These are phyloP conservation scores for Leonotis leonurus DNA, from an alignment of 257 asterid species.

Conservation along the genomic window DNA sequence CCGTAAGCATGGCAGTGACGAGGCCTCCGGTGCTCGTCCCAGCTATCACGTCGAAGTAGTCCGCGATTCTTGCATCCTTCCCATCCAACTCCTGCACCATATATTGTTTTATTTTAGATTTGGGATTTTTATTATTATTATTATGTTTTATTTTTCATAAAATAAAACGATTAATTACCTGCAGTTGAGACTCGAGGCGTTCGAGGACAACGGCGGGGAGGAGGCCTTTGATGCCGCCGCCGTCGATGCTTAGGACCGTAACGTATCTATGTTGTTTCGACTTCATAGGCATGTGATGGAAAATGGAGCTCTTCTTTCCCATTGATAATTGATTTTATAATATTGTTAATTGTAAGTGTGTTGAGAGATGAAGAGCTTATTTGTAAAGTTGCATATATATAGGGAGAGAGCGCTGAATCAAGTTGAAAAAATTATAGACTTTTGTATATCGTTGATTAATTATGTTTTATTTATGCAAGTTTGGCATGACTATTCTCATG, in stretches of 20 bases:
- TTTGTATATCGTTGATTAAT: background rate
- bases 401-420: background rate
- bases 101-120: background rate
- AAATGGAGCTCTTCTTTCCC: constrained; percentile 8
- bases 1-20: constrained; percentile 51
- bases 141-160: no score
- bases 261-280: constrained; percentile 21
- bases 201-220: constrained; percentile 42
- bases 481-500: background rate
- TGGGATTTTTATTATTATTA: no score
- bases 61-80: constrained; percentile 34
- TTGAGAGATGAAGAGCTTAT: no score
- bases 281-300: constrained; percentile 7
- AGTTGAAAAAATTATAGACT: background rate
- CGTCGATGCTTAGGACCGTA: constrained; percentile 62
- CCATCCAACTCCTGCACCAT: constrained; percentile 38
- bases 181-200: constrained; percentile 39
- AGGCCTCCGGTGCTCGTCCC: constrained; percentile 71
- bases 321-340: no score
- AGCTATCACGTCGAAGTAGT: constrained; percentile 49
- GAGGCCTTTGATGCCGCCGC: constrained; percentile 58
- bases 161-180: no score
- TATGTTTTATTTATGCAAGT: background rate
- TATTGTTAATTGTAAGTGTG: no score
- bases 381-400: no score